Conservation (phyloP, 352 stramenopile genomes). For the Aphanomyces stellatus region DNA sequence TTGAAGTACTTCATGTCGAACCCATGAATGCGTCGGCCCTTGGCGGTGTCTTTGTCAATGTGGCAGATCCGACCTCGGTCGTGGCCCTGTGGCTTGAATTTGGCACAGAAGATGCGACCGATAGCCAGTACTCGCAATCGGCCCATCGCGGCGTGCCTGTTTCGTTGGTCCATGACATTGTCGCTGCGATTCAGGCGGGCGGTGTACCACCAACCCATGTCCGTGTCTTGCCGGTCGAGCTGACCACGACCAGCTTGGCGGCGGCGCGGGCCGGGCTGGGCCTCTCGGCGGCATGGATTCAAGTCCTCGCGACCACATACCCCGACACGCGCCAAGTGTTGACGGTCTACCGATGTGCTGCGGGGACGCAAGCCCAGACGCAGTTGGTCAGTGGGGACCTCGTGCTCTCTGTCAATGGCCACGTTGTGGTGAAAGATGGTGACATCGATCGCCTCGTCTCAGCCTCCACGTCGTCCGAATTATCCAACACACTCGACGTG, state of each 20-base stretch:
- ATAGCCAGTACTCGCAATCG: conserved; percentile 41
- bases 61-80: conserved; percentile 35
- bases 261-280: conserved; percentile 76
- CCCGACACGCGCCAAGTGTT: conserved; percentile 83
- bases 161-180: conserved; percentile 49
- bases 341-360: conserved; percentile 63
- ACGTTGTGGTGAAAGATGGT: conserved; percentile 60
- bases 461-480: no score
- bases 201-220: conserved; percentile 39
- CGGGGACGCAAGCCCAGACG: conserved; percentile 45
- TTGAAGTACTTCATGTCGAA: conserved; percentile 81
- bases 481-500: conserved; percentile 42
- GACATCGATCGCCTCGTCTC: conserved; percentile 56
- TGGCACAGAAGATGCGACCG: conserved; percentile 66
- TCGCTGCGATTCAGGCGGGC: conserved; percentile 37
- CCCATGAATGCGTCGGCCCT: conserved; percentile 76
- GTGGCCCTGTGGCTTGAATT: conserved; percentile 79
- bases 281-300: conserved; percentile 74
- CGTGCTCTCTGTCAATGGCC: conserved; percentile 71
- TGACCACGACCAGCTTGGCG: conserved; percentile 76
- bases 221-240: conserved; percentile 54
- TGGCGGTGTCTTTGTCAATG: conserved; percentile 74
- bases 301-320: conserved; percentile 61
- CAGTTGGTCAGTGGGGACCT: conserved; percentile 75
- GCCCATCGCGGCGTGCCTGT: conserved; percentile 69